These are phyloP conservation scores for Phytophthora palmivora DNA, from an alignment of 352 stramenopile genomes.

Conservation along the genomic window DNA sequence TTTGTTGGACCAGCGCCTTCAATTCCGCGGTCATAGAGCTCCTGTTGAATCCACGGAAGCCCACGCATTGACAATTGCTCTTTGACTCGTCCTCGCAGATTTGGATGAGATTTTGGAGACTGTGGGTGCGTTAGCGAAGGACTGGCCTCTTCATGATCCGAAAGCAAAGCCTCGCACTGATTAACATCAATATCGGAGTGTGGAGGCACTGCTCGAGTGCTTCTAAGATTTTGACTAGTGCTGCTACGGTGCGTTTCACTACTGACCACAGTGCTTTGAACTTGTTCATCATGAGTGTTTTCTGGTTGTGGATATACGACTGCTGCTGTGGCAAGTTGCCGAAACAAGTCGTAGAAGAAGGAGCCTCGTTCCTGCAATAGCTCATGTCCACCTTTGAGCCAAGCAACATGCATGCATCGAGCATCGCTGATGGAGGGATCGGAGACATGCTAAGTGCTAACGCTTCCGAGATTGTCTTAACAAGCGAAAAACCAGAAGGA, in stretches of 20 bases:
- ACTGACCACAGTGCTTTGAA: neutral
- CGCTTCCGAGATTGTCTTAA: constrained; percentile 20
- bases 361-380: constrained; percentile 64
- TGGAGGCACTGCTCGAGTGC: neutral
- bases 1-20: constrained; percentile 59
- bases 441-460: constrained; percentile 8
- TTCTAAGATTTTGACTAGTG: constrained; percentile 5
- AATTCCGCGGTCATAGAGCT: constrained; percentile 76
- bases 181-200: neutral
- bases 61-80: constrained; percentile 46
- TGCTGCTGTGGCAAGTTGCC: constrained; percentile 36
- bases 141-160: constrained; percentile 1
- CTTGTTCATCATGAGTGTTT: neutral
- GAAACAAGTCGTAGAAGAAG: constrained; percentile 66
- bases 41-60: constrained; percentile 81
- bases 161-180: neutral
- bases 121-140: neutral
- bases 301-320: constrained; percentile 1
- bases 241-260: constrained; percentile 1
- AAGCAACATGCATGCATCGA: constrained; percentile 56
- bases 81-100: constrained; percentile 29
- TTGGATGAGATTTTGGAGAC: neutral
- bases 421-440: constrained; percentile 2
- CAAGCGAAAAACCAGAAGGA: constrained; percentile 10
- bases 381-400: constrained; percentile 83